phyloP scores from a whole-genome alignment of 2,329 filamentous ascomycete genomes.

The Pyrenophora teres region DNA sequence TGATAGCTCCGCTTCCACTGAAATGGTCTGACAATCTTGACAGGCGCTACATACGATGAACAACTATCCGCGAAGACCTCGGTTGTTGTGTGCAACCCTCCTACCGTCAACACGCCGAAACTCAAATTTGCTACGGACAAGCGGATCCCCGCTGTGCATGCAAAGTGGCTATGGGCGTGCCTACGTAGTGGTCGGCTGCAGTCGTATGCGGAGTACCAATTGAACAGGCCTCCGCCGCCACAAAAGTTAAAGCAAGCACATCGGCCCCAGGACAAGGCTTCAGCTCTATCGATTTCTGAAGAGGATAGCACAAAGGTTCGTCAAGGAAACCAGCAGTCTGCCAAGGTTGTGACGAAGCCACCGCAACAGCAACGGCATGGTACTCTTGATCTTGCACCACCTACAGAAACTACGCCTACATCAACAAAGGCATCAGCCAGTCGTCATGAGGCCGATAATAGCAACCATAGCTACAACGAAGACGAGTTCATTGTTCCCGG shows the following conservation, averaged over 20 bases:
- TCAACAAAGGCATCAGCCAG: conserved; percentile 26
- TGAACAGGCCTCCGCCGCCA: conserved; percentile 25
- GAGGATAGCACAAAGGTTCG: conserved; percentile 27
- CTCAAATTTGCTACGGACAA: conserved; percentile 74
- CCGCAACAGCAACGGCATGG: conserved; percentile 23
- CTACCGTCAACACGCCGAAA: conserved; percentile 70
- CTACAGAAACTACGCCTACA: conserved; percentile 25
- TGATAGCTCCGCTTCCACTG: conserved; percentile 7
- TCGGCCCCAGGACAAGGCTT: conserved; percentile 20
- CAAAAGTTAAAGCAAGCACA: conserved; percentile 19
- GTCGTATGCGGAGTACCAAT: conserved; percentile 52
- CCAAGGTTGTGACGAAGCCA: conserved; percentile 21
- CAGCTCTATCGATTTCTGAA: conserved; percentile 28
- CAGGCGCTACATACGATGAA: conserved; percentile 78
- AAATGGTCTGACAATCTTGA: conserved; percentile 20
- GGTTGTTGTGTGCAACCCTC: conserved; percentile 73
- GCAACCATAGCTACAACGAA: conserved; percentile 10
- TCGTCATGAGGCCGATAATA: conserved; percentile 14
- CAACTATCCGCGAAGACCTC: conserved; percentile 72
- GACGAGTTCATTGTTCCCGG: conserved; percentile 17
- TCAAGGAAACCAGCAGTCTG: conserved; percentile 24
- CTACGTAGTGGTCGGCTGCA: conserved; percentile 61
- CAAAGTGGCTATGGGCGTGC: conserved; percentile 84
- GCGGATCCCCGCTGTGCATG: conserved; percentile 78
- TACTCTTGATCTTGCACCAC: conserved; percentile 32